Base-by-base conservation (phyloP, 306 rosid species). In the Cucurbita ficifolia region DNA sequence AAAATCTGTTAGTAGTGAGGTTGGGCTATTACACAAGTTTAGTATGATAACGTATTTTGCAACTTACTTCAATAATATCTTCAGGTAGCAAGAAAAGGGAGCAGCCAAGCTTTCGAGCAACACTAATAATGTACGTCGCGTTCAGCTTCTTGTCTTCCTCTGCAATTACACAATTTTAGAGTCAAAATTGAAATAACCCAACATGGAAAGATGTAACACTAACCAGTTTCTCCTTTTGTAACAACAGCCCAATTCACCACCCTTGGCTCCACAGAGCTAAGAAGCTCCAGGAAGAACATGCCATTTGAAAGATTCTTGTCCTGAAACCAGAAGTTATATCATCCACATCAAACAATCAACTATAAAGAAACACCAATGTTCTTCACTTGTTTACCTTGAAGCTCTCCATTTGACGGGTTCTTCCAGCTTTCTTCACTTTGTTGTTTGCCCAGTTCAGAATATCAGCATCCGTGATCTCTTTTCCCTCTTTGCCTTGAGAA, bases 221-320 rank as follows among this genome's bases (percentile, higher is more conserved):
- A 81, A 91, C 97, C 99, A 64, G 89, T 94, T 76, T 94, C 99
- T 76, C 99, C 99, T 79, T 84, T 87, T 9, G 99, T 94, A 64
- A 92, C 97, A 72, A 94, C 89, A 79, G 87, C 88, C 99, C 99
- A 94, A 76, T 94, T 94, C 70, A 94, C 97, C 84, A 94, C 99
- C 84, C 99, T 89, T 71, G 99, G 84, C 88, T 94, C 99, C 79
- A 91, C 97, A 56, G 97, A 79, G 78, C 91, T 87, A 81, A 94
- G 88, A 84, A 94, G 99, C 79, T 94, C 99, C 4, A 94, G 99
- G 86, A 89, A 91, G 91, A 94, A 94, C 69, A 94, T 56, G 16
- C 99, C 99, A 81, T 46, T 83, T 61, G 99, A 89, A 76, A 94
- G 95, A 77, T 81, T 89, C 83, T 86, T 94, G 80, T 94, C 99